Conservation (phyloP, 257 asterid genomes). For the Nicotiana knightiana region DNA sequence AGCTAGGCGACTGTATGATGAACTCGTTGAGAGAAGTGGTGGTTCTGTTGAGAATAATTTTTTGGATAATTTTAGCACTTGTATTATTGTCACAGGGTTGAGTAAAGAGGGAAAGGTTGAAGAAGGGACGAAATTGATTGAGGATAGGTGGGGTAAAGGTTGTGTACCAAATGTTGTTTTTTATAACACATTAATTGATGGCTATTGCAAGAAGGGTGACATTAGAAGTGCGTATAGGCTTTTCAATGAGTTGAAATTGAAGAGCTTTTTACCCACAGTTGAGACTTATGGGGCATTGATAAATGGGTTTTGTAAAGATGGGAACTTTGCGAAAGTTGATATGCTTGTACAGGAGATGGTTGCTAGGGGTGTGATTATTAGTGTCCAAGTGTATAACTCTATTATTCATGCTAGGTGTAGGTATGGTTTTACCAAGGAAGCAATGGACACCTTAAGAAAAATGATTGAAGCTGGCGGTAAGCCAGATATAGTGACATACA, state of each 20-base stretch:
- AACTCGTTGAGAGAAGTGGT: constrained; percentile 46
- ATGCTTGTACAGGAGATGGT: constrained; percentile 61
- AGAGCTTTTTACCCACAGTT: constrained; percentile 64
- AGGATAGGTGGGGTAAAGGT: constrained; percentile 74
- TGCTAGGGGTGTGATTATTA: constrained; percentile 46
- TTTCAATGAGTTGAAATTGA: constrained; percentile 57
- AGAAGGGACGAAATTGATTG: constrained; percentile 62
- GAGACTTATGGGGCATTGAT: constrained; percentile 80
- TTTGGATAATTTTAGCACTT: constrained; percentile 70
- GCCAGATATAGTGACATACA: constrained; percentile 67
- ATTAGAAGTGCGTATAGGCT: constrained; percentile 44
- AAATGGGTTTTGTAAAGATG: constrained; percentile 61
- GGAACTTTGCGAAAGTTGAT: constrained; percentile 53
- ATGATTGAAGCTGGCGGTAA: constrained; percentile 49
- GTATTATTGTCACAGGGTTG: constrained; percentile 71
- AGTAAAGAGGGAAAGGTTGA: constrained; percentile 72
- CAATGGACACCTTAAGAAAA: constrained; percentile 36
- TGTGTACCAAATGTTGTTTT: constrained; percentile 80
- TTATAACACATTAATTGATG: constrained; percentile 74
- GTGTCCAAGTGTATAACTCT: constrained; percentile 47
- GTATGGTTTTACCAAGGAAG: constrained; percentile 44
- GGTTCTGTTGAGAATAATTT: constrained; percentile 21
- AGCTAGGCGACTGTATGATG: constrained; percentile 51
- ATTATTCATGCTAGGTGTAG: constrained; percentile 56
- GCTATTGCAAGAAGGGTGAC: constrained; percentile 70